These are phyloP conservation scores for Cymbopogon citratus DNA, from an alignment of 176 grass and related monocot genomes.

Conservation along the genomic window DNA sequence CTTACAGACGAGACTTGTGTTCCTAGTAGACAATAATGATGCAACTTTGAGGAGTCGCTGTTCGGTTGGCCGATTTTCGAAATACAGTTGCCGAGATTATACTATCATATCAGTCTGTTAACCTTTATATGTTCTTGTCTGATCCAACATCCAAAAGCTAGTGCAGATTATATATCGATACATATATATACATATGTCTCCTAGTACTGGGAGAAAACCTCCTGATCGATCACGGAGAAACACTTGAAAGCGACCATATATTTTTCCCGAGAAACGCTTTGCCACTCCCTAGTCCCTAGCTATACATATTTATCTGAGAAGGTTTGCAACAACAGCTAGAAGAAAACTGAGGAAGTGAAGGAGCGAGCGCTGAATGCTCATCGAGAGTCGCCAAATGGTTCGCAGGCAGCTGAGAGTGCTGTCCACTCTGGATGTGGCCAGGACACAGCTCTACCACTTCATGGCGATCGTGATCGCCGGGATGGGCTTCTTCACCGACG, in stretches of 20 bases:
- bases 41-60: too few species aligned
- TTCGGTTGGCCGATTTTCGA: too few species aligned
- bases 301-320: not conserved
- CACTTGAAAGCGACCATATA: not conserved
- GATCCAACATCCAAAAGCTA: not conserved
- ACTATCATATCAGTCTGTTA: not conserved
- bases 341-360: not conserved
- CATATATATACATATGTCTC: not conserved
- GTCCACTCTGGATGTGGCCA: constrained; percentile 23
- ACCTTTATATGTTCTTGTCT: not conserved
- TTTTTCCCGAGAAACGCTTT: not conserved
- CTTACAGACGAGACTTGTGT: too few species aligned
- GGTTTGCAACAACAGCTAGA: not conserved
- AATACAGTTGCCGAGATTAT: too few species aligned
- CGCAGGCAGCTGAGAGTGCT: constrained; percentile 17
- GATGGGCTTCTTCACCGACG: constrained; percentile 51
- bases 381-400: not conserved
- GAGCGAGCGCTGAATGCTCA: not conserved
- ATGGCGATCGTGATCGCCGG: constrained; percentile 32
- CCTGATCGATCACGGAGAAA: not conserved
- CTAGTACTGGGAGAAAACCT: not conserved
- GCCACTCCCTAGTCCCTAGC: not conserved
- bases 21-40: too few species aligned
- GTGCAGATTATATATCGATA: not conserved
- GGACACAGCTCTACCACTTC: constrained; percentile 31